These are phyloP conservation scores for Nemania diffusa DNA, from an alignment of 2,329 filamentous ascomycete genomes.

Conservation along the genomic window DNA sequence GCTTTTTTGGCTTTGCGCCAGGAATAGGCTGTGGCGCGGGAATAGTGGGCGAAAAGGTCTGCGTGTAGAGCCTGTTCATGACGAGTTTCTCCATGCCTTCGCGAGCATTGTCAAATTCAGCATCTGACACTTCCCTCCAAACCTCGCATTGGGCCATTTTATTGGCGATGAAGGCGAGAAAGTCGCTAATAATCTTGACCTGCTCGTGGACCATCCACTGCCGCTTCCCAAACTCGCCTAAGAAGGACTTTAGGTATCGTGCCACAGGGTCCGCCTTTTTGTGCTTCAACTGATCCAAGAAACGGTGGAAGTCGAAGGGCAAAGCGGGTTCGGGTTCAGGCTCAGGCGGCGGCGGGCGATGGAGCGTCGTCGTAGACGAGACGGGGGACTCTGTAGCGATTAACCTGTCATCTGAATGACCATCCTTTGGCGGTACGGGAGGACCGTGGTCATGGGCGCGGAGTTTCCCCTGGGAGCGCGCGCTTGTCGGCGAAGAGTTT, in stretches of 20 bases:
- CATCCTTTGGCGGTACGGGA: constrained; percentile 70
- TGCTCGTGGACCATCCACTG: constrained; percentile 99
- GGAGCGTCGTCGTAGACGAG: constrained; percentile 61
- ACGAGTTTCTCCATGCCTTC: constrained; percentile 99
- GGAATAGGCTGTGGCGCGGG: constrained; percentile 79
- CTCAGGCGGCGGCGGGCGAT: constrained; percentile 76
- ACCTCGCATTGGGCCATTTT: constrained; percentile 99
- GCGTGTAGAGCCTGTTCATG: constrained; percentile 95
- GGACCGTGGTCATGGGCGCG: constrained; percentile 58
- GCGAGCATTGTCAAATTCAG: constrained; percentile 96
- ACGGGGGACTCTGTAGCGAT: constrained; percentile 52
- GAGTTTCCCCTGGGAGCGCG: constrained; percentile 52
- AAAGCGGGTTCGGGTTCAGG: constrained; percentile 83
- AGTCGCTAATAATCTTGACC: constrained; percentile 98
- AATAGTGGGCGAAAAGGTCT: constrained; percentile 96
- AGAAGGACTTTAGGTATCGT: constrained; percentile 92
- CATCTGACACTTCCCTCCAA: constrained; percentile 94
- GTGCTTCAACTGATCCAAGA: constrained; percentile 93
- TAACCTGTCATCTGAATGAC: constrained; percentile 57
- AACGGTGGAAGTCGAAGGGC: constrained; percentile 97
- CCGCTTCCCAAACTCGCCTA: constrained; percentile 94
- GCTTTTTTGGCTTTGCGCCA: constrained; percentile 73
- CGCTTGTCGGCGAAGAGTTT: constrained; percentile 53
- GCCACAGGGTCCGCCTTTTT: constrained; percentile 98
- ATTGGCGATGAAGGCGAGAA: constrained; percentile 94